Evolutionary conservation across 192 early-diverging fungal genomes (phyloP), one percentile per base, ranked within the genome.

Genomic region (Coemansia sp.): DNA sequence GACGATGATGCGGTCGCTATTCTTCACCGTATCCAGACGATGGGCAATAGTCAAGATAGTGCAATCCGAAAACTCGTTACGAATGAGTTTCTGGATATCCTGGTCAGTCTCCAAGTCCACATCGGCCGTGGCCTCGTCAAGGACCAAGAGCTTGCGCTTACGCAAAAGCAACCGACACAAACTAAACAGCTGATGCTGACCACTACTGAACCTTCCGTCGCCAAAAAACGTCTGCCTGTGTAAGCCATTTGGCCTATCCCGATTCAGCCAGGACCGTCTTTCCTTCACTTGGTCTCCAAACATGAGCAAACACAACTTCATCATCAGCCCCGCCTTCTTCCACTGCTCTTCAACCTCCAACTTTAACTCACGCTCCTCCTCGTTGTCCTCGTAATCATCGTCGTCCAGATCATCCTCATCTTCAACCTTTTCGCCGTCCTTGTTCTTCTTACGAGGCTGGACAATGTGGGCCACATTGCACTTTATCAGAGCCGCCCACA

Each of bases 1-100:
- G 6, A 90, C 85, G 26, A 89, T 44, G 49, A 90, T 78, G 41
- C 77, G 73, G 50, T 88, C 84, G 43, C 77, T 82, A 53, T 86
- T 75, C n/a, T 73, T 53, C 3, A 81, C 70, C 7, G 84, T 86
- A 41, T 86, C 82, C 14, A 86, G 50, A 36, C 87, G 80, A 64
- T 91, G 84, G 5, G 84, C 84, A 47, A 85, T 85, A 14, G 80
- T 80, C 3, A 85, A 49, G n/a, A 85, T 75, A 15, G 42, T 55
- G 24, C 44, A 46, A 26, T 73, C 50, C 0, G 35, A 51, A 56
- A 85, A 85, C 38, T 81, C 56, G 13, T 62, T 67, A 0, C 66
- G 60, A 24, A 85, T 75, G 0, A 56, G 35, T 4, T 36, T 32
- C 18, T 56, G 54, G 1, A 56, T n/a, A 0, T 17, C 5, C 5